These are phyloP conservation scores for Evernia prunastri DNA, from an alignment of 495 filamentous ascomycete species.

Conservation along the genomic window DNA sequence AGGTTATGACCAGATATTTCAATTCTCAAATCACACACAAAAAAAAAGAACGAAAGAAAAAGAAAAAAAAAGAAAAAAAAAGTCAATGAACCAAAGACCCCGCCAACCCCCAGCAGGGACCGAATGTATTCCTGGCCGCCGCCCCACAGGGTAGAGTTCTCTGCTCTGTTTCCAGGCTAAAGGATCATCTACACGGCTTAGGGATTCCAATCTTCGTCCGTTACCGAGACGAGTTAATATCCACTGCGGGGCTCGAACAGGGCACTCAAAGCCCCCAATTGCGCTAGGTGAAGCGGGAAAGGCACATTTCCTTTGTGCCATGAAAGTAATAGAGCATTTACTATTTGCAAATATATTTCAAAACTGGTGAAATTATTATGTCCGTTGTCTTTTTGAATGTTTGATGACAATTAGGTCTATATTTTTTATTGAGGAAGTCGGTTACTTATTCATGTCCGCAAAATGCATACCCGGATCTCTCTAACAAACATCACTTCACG, in stretches of 20 bases:
- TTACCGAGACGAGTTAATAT: background rate
- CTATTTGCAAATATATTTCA: background rate
- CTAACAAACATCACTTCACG: too few species aligned
- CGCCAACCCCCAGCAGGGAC: background rate
- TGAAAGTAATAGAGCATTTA: background rate
- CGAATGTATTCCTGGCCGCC: background rate
- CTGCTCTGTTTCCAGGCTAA: background rate
- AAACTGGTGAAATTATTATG: too few species aligned
- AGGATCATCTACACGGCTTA: background rate
- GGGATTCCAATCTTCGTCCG: background rate
- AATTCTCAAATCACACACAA: too few species aligned
- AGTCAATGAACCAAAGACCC: background rate
- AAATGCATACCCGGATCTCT: too few species aligned
- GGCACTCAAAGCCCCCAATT: background rate
- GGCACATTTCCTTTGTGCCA: background rate
- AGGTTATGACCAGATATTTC: too few species aligned
- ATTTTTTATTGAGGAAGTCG: too few species aligned
- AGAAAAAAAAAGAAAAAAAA: background rate
- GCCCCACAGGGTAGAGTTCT: background rate
- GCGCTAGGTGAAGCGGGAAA: background rate
- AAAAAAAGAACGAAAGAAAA: background rate
- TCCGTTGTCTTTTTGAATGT: too few species aligned
- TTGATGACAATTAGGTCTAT: too few species aligned
- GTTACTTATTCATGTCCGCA: too few species aligned
- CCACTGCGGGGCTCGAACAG: background rate